These are phyloP conservation scores for Penicillium janthinellum DNA, from an alignment of 2,329 filamentous ascomycete species.

Conservation along the genomic window DNA sequence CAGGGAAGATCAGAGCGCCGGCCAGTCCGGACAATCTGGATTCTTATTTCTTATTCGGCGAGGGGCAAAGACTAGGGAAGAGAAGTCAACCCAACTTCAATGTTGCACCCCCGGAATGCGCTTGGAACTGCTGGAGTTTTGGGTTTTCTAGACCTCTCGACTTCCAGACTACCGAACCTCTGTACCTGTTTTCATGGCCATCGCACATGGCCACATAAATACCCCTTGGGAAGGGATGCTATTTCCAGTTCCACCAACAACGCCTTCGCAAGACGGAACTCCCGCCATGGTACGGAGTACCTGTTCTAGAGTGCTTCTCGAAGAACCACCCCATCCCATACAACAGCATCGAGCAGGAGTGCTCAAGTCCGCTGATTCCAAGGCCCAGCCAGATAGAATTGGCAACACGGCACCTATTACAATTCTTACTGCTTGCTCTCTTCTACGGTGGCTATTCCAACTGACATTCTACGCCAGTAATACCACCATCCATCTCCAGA, in stretches of 20 bases:
- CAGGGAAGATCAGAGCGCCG: neutral
- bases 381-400: neutral
- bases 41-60: neutral
- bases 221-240: neutral
- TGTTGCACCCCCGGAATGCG: neutral
- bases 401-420: neutral
- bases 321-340: neutral
- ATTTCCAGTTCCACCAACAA: neutral
- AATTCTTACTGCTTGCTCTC: neutral
- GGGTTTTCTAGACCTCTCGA: neutral
- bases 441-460: neutral
- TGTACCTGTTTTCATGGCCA: neutral
- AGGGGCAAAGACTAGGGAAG: neutral
- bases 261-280: too few species aligned
- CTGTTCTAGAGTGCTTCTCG: constrained; percentile 1
- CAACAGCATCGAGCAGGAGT: neutral
- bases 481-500: neutral
- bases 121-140: neutral
- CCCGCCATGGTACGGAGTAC: neutral
- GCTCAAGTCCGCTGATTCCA: neutral
- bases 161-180: too few species aligned
- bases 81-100: neutral
- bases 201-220: neutral
- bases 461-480: neutral
- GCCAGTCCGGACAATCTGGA: constrained; percentile 4